These are phyloP conservation scores for Coprinopsis strossmayeri DNA, from an alignment of 768 basidiomycete species.

Conservation along the genomic window DNA sequence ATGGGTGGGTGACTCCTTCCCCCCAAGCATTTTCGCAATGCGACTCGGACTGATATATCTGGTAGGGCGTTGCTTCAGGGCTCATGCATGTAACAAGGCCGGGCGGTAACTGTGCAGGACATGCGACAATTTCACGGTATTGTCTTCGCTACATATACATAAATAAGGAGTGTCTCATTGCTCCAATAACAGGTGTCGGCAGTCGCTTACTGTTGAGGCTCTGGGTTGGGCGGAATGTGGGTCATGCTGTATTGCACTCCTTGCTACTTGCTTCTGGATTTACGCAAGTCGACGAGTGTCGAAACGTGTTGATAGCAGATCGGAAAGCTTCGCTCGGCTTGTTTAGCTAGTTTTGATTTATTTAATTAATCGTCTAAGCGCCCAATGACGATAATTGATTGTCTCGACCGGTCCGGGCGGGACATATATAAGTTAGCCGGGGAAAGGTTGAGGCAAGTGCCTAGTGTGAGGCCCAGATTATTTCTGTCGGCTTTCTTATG, in stretches of 20 bases:
- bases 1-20: conserved; percentile 45
- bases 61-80: conserved; percentile 61
- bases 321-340: conserved; percentile 21
- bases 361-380: background rate
- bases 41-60: conserved; percentile 1
- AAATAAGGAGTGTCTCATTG: conserved; percentile 8
- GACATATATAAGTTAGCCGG: too few species aligned
- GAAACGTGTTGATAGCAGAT: conserved; percentile 10
- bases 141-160: conserved; percentile 19
- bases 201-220: conserved; percentile 67
- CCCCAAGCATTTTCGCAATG: background rate
- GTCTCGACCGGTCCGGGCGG: too few species aligned
- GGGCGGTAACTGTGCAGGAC: conserved; percentile 52
- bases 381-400: too few species aligned
- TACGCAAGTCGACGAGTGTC: conserved; percentile 15
- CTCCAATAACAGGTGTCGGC: conserved; percentile 47
- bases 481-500: too few species aligned
- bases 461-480: too few species aligned
- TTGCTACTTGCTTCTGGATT: conserved; percentile 45
- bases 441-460: too few species aligned
- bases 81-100: conserved; percentile 58
- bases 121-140: conserved; percentile 46
- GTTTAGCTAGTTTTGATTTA: conserved; percentile 12
- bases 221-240: conserved; percentile 73
- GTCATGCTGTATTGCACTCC: conserved; percentile 48